phyloP scores from a whole-genome alignment of 176 grass and related monocot genomes.

The Rhynchospora breviuscula region DNA sequence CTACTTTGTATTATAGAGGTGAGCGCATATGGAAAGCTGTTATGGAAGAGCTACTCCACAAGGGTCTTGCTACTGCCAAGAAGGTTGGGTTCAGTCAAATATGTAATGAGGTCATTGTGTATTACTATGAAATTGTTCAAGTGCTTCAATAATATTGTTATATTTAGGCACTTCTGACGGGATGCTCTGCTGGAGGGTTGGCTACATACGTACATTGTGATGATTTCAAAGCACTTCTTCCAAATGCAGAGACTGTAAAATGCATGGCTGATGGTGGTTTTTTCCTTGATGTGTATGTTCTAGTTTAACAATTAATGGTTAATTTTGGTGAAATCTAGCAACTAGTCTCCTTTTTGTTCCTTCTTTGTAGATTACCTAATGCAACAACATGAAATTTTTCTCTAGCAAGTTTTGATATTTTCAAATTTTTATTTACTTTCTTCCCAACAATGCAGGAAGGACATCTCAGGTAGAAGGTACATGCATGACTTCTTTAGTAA shows the following conservation, averaged over 20 bases:
- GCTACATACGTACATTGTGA: conserved; percentile 61
- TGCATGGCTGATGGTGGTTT: conserved; percentile 82
- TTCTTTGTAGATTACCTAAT: not conserved
- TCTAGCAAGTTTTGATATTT: not conserved
- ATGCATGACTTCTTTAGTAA: conserved; percentile 33
- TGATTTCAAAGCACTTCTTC: conserved; percentile 43
- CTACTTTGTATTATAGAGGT: conserved; percentile 62
- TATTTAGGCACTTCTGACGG: conserved; percentile 58
- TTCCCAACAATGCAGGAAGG: conserved; percentile 32
- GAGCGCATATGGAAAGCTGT: conserved; percentile 56
- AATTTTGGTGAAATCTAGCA: not conserved
- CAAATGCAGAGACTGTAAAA: conserved; percentile 41
- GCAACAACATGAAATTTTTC: not conserved
- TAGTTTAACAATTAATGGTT: not conserved
- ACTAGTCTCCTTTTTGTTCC: not conserved
- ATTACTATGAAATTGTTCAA: not conserved
- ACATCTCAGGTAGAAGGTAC: conserved; percentile 52
- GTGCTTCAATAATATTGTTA: not conserved
- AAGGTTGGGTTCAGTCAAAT: conserved; percentile 26
- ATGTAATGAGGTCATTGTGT: not conserved
- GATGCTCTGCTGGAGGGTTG: conserved; percentile 79
- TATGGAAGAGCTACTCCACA: conserved; percentile 51
- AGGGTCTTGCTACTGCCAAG: conserved; percentile 47
- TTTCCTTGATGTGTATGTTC: conserved; percentile 60
- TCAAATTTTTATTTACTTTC: not conserved